Evolutionary conservation across 768 basidiomycete species (phyloP).

Genomic region (Mycena amicta): DNA sequence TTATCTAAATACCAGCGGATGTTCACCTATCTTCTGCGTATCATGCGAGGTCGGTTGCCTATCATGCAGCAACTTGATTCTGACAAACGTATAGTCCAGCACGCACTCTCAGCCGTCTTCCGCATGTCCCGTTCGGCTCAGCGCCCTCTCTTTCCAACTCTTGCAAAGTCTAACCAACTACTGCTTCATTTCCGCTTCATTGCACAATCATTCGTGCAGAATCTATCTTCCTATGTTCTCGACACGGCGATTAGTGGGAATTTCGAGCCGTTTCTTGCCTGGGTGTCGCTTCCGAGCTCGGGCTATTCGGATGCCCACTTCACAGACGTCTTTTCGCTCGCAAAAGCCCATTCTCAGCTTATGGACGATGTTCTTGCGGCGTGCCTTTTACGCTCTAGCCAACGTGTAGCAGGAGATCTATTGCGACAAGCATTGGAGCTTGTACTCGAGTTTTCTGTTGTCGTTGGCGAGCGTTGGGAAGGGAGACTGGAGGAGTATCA

Average conservation of each 20-base stretch:
- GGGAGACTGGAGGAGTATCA: conserved; percentile 63
- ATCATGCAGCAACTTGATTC: neutral
- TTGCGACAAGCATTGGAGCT: conserved; percentile 64
- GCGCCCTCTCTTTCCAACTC: conserved; percentile 59
- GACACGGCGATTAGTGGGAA: conserved; percentile 82
- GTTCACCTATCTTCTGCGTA: conserved; percentile 76
- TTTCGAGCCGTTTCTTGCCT: conserved; percentile 67
- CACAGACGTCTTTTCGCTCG: conserved; percentile 75
- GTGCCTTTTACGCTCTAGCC: conserved; percentile 70
- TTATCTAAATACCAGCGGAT: conserved; percentile 86
- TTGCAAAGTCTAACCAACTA: conserved; percentile 51
- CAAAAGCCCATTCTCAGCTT: conserved; percentile 64
- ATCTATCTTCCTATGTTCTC: conserved; percentile 71
- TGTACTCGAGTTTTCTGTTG: conserved; percentile 66
- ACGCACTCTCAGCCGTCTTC: conserved; percentile 64
- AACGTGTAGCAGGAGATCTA: conserved; percentile 65
- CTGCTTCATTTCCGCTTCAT: conserved; percentile 75
- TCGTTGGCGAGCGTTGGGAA: conserved; percentile 61
- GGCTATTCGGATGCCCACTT: conserved; percentile 26
- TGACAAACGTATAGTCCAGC: conserved; percentile 54
- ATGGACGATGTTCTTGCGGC: conserved; percentile 78
- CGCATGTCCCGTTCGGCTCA: conserved; percentile 54
- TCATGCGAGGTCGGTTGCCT: conserved; percentile 65
- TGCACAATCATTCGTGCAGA: conserved; percentile 68
- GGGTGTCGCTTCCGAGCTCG: conserved; percentile 27